phyloP scores from a whole-genome alignment of 2,329 filamentous ascomycete species.

The Trichoderma guizhouense region DNA sequence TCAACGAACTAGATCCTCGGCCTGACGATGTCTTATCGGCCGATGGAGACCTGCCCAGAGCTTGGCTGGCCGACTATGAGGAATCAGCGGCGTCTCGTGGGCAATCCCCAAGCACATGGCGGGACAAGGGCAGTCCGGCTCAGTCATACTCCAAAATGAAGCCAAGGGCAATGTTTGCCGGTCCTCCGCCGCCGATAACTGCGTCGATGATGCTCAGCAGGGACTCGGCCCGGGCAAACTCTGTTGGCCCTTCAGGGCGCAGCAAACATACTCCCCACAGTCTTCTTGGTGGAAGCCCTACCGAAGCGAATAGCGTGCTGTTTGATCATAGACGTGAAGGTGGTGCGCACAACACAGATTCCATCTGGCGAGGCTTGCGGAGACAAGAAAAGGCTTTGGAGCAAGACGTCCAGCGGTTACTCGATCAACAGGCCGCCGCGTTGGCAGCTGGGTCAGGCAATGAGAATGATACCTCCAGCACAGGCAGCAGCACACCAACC shows the following conservation, averaged over 20 bases:
- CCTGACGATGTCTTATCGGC: slow-evolving; percentile 28
- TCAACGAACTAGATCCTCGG: slow-evolving; percentile 39
- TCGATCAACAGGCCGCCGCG: slow-evolving; percentile 48
- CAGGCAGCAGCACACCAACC: slow-evolving; percentile 42
- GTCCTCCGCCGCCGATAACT: slow-evolving; percentile 51
- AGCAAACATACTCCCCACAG: neutral
- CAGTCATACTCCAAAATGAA: slow-evolving; percentile 34
- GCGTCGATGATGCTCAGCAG: slow-evolving; percentile 37
- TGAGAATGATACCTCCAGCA: slow-evolving; percentile 34
- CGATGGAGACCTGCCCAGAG: slow-evolving; percentile 24
- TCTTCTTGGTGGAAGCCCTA: slow-evolving; percentile 14
- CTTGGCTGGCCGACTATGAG: slow-evolving; percentile 23
- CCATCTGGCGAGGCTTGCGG: slow-evolving; percentile 46
- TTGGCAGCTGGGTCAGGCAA: slow-evolving; percentile 38
- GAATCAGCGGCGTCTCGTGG: slow-evolving; percentile 14
- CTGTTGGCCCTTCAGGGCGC: slow-evolving; percentile 3
- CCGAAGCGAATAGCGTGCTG: slow-evolving; percentile 33
- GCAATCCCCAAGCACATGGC: slow-evolving; percentile 22
- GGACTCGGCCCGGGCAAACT: neutral
- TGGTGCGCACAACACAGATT: slow-evolving; percentile 37
- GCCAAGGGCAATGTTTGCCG: slow-evolving; percentile 40
- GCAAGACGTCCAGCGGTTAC: slow-evolving; percentile 44
- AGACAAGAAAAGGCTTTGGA: slow-evolving; percentile 46
- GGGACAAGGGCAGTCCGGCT: slow-evolving; percentile 28
- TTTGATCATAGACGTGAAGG: slow-evolving; percentile 35